A percentile compares a stretch with the other conserved stretches of the same genome.
phyloP scores from a whole-genome alignment of 805 yeast species.

The Candida silvicultrix region DNA sequence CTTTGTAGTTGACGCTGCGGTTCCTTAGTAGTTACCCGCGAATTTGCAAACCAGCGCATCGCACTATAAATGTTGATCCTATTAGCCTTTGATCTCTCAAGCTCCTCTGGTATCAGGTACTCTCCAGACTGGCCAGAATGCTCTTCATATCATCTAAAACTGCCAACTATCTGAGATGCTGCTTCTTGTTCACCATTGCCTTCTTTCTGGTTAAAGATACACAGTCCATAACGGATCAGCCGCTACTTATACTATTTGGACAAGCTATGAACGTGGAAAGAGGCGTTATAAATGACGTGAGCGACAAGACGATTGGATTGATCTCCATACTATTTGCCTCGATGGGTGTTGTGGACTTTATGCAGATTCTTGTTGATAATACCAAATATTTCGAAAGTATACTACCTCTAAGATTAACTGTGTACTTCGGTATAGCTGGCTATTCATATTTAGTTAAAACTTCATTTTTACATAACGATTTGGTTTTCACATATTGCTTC shows the following conservation, averaged over 20 bases:
- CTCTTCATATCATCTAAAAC: conserved; percentile 45
- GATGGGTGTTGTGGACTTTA: conserved; percentile 45
- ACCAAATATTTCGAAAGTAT: conserved; percentile 47
- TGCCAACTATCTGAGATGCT: conserved; percentile 40
- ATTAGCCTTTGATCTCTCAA: too few relatives aligned
- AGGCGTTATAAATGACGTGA: conserved; percentile 31
- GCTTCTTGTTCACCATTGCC: conserved; percentile 36
- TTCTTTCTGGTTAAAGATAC: conserved; percentile 45
- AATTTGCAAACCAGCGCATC: too few relatives aligned
- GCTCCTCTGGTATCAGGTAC: too few relatives aligned
- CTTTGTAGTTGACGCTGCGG: too few relatives aligned
- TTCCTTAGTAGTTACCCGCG: too few relatives aligned
- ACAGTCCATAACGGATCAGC: conserved; percentile 33
- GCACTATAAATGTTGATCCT: too few relatives aligned
- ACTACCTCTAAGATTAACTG: conserved; percentile 49
- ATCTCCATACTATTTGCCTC: conserved; percentile 39
- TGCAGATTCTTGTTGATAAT: conserved; percentile 47
- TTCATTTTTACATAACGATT: conserved; percentile 48
- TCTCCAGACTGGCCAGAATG: too few relatives aligned
- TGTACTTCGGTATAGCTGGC: conserved; percentile 43
- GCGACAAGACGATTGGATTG: conserved; percentile 30
- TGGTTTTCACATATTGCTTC: conserved; percentile 50
- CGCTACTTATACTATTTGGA: conserved; percentile 45
- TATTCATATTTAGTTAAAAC: conserved; percentile 41
- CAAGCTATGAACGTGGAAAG: conserved; percentile 46